Evolutionary conservation across 495 filamentous ascomycete species (phyloP).

Genomic region (Hypomontagnella submonticulosa): DNA sequence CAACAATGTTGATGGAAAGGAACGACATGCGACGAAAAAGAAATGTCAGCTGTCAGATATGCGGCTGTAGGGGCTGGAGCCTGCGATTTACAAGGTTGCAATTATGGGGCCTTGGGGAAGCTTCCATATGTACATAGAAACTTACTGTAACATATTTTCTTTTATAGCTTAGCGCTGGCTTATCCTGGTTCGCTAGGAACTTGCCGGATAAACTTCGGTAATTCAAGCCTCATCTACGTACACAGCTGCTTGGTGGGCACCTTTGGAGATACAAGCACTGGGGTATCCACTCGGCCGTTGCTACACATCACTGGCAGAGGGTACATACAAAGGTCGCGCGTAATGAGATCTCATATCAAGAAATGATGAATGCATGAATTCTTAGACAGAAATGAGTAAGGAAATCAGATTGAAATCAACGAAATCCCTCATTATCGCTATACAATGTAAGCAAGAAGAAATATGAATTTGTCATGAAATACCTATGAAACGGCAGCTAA

Average conservation of each 20-base stretch:
- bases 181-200: no score
- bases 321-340: not conserved
- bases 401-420: not conserved
- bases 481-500: constrained; percentile 20
- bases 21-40: constrained; percentile 27
- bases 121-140: constrained; percentile 4
- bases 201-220: constrained; percentile 25
- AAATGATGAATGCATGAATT: not conserved
- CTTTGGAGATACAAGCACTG: not conserved
- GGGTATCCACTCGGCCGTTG: not conserved
- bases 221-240: not conserved
- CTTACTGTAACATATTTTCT: not conserved
- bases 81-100: constrained; percentile 21
- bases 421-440: not conserved
- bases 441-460: constrained; percentile 30
- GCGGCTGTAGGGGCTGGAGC: constrained; percentile 22
- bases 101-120: constrained; percentile 27
- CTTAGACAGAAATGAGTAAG: constrained; percentile 22
- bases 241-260: no score
- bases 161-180: constrained; percentile 4
- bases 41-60: constrained; percentile 36
- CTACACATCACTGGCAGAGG: no score
- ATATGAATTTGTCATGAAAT: not conserved
- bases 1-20: constrained; percentile 1
- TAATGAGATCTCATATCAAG: constrained; percentile 7